Percentiles rank a stretch among this genome's conserved stretches.
Evolutionary conservation across 2,329 filamentous ascomycete genomes (phyloP).

Genomic region (Coccinonectria pachysandricola): DNA sequence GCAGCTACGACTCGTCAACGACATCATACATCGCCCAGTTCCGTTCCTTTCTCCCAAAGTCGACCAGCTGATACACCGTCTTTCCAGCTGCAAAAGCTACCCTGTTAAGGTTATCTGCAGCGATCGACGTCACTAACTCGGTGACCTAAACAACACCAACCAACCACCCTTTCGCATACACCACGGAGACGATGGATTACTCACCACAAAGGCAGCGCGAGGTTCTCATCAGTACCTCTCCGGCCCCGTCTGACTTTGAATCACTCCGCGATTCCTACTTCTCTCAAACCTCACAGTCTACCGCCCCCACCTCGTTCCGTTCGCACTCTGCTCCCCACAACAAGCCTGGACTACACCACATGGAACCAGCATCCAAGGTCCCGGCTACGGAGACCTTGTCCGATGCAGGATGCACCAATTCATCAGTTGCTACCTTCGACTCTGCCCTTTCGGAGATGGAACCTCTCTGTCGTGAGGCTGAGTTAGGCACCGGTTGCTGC

Average conservation of each 20-base stretch:
- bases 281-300: slow-evolving; percentile 17
- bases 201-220: slow-evolving; percentile 16
- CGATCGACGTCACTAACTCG: no score
- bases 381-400: slow-evolving; percentile 10
- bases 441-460: slow-evolving; percentile 46
- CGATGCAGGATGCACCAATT: slow-evolving; percentile 18
- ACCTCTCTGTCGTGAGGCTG: slow-evolving; percentile 14
- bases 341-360: no score
- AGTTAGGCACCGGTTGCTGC: slow-evolving; percentile 14
- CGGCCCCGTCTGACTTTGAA: slow-evolving; percentile 15
- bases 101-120: no score
- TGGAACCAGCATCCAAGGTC: no score
- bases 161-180: slow-evolving; percentile 1
- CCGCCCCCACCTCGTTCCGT: slow-evolving; percentile 19
- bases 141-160: no score
- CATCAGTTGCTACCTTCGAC: slow-evolving; percentile 69
- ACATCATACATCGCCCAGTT: no score
- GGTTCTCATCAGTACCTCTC: slow-evolving; percentile 16
- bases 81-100: no score
- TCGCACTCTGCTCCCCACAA: slow-evolving; percentile 15
- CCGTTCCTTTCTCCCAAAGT: no score
- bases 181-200: slow-evolving; percentile 6
- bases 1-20: no score
- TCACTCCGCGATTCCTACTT: slow-evolving; percentile 20
- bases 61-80: no score